Base-by-base conservation (phyloP, 176 grass and related monocot genomes). In the Eleusine indica region DNA sequence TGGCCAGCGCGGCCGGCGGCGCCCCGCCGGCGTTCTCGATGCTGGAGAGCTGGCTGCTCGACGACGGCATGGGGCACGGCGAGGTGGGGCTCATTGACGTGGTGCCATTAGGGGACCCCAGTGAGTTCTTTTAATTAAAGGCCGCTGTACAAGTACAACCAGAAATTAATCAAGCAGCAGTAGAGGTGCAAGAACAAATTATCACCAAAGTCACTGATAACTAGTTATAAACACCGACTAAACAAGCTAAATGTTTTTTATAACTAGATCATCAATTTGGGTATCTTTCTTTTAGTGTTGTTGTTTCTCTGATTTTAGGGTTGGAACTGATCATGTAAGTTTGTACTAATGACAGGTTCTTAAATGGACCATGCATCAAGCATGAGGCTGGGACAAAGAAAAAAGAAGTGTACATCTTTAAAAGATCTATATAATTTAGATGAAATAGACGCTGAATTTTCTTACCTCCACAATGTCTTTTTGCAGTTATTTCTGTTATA, bases 31-130 rank as follows among this genome's bases (percentile, higher is more conserved):
- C 89, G 19, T 89, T 94, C 77, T 95, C 90, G 28, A 79, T 98
- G 85, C 73, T 98, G 9, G 95, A 98, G 88, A 95, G 83, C 75
- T 98, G 95, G 95, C 80, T 98, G 41, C 82, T 98, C 11, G 95
- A 98, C 63, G 95, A 98, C 82, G 83, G 73, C 49, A 79, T 89
- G 68, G 91, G 82, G 13, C 92, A 97, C 78, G 90, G 71, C 53
- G 88, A 91, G 72, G 81, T 80, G 15, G 88, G 84, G 22, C 74
- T 94, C 70, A 77, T 94, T 83, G 90, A 90, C 81, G 83, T 88
- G 83, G 75, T 95, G 75, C 90, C 90, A 86, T 68, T 97, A 74
- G 88, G 80, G 52, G 94, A 92, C 80, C 75, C 88, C 74, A 87
- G 78, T 67, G 92, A 81, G 74, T 91, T 94, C 86, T 94, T 97